phyloP scores from a whole-genome alignment of 352 stramenopile species.

The Phytophthora fragariaefolia region DNA sequence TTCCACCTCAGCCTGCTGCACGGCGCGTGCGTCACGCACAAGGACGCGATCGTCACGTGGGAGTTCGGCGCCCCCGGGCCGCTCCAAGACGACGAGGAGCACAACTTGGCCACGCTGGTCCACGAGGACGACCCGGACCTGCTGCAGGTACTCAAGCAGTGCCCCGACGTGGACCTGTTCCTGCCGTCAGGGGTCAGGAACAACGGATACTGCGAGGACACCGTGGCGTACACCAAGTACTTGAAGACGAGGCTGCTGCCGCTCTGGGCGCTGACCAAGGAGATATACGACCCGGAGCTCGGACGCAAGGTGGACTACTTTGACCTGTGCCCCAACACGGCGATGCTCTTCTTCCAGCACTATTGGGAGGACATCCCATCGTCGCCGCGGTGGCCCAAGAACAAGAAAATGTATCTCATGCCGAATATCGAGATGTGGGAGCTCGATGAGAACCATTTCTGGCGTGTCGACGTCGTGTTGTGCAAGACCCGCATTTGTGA shows the following conservation, averaged over 20 bases:
- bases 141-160: conserved; percentile 57
- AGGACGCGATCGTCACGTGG: conserved; percentile 61
- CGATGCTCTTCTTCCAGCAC: conserved; percentile 57
- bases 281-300: conserved; percentile 34
- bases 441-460: conserved; percentile 45
- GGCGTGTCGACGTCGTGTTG: conserved; percentile 47
- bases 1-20: conserved; percentile 64
- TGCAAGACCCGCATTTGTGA: conserved; percentile 60
- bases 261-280: conserved; percentile 49
- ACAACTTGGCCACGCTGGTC: conserved; percentile 37
- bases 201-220: conserved; percentile 65
- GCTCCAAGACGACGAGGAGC: conserved; percentile 24
- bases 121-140: conserved; percentile 42
- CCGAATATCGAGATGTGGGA: conserved; percentile 63
- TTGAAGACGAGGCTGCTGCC: conserved; percentile 45
- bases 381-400: conserved; percentile 34
- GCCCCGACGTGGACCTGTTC: conserved; percentile 74
- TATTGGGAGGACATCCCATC: conserved; percentile 50
- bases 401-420: conserved; percentile 55
- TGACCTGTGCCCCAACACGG: conserved; percentile 51
- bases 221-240: conserved; percentile 61
- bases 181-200: conserved; percentile 46
- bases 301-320: conserved; percentile 48
- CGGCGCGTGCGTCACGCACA: conserved; percentile 47
- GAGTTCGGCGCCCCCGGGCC: conserved; percentile 35